Conservation (phyloP, 208 protist genomes). For the Acanthamoeba rhysodes region DNA sequence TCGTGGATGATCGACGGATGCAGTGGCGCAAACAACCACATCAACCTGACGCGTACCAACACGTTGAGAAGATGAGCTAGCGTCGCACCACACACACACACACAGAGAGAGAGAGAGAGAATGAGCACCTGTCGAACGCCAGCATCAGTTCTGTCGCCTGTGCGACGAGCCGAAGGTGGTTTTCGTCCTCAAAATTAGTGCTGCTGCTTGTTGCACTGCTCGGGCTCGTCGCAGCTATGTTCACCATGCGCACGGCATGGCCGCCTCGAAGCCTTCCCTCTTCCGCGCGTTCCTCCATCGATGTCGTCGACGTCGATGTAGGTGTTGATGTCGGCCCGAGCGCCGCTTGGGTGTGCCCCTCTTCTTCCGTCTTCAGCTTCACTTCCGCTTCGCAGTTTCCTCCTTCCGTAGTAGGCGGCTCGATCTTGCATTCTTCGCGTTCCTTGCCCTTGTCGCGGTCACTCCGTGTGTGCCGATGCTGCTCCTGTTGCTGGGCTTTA, state of each 20-base stretch:
- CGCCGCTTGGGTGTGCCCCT: no score
- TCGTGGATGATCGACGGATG: conserved; percentile 20
- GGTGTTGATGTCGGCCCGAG: background rate
- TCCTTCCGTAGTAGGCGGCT: background rate
- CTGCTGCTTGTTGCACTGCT: background rate
- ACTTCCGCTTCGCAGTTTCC: background rate
- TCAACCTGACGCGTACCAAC: background rate
- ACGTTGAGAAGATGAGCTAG: background rate
- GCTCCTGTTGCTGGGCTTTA: background rate
- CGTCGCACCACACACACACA: background rate
- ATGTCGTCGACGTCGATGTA: background rate
- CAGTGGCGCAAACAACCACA: conserved; percentile 1
- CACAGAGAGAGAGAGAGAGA: background rate
- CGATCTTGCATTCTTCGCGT: no score
- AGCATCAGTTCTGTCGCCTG: conserved; percentile 30
- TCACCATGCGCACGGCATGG: background rate
- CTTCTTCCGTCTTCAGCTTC: background rate
- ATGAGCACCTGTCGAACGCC: background rate
- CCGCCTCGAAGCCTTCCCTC: background rate
- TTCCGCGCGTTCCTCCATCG: background rate
- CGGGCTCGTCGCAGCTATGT: background rate
- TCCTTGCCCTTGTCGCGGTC: background rate
- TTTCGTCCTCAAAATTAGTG: background rate
- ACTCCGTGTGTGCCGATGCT: background rate
- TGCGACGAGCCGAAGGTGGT: conserved; percentile 27